Evolutionary conservation across 495 filamentous ascomycete genomes (phyloP).

Genomic region (Entonaema liquescens): DNA sequence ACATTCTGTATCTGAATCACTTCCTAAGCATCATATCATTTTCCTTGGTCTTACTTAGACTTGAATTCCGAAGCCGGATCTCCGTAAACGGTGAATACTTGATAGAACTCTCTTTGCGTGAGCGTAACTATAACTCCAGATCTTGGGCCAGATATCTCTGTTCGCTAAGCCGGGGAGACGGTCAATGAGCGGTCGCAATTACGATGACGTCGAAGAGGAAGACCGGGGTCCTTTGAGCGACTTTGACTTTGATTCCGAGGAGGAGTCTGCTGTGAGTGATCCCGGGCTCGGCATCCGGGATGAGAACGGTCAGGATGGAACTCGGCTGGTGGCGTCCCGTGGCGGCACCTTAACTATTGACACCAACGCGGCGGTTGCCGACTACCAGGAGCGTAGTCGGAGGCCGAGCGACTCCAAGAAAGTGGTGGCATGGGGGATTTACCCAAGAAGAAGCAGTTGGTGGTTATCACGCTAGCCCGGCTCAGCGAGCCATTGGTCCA

Average conservation of each 20-base stretch:
- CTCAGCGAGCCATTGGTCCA: conserved; percentile 83
- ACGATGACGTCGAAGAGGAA: conserved; percentile 22
- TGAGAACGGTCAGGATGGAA: conserved; percentile 25
- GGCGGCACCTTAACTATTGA: conserved; percentile 33
- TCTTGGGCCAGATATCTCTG: background rate
- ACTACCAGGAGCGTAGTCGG: background rate
- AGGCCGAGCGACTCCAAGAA: conserved; percentile 33
- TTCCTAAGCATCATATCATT: background rate
- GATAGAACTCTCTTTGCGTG: background rate
- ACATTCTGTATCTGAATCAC: background rate
- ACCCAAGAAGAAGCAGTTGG: conserved; percentile 77
- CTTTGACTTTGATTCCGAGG: conserved; percentile 26
- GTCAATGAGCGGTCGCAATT: conserved; percentile 32
- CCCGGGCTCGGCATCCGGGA: conserved; percentile 30
- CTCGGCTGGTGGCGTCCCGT: conserved; percentile 24
- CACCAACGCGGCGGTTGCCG: conserved; percentile 14
- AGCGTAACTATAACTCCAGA: background rate
- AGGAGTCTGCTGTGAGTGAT: conserved; percentile 22
- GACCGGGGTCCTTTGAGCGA: conserved; percentile 37
- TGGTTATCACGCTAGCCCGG: conserved; percentile 76
- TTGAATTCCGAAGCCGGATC: background rate
- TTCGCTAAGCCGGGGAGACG: background rate
- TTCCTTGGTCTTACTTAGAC: background rate
- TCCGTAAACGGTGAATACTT: conserved; percentile 3
- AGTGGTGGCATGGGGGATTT: conserved; percentile 72